Conservation (phyloP, 352 stramenopile species). For the Phytopythium delawarense region DNA sequence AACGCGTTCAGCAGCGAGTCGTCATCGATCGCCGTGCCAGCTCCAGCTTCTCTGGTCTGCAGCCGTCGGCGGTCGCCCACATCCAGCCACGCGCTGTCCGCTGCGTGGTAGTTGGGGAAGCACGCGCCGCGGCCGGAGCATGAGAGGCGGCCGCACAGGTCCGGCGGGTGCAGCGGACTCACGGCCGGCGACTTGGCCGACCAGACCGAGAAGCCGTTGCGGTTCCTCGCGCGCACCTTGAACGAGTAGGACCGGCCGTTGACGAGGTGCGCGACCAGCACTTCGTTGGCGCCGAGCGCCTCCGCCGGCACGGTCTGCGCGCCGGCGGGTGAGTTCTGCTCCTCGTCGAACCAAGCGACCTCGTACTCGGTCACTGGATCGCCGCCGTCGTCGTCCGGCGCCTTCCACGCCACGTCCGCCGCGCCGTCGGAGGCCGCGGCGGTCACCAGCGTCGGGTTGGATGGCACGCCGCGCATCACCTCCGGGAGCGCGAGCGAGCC, state of each 20-base stretch:
- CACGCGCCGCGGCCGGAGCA: conserved; percentile 66
- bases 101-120: conserved; percentile 57
- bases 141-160: conserved; percentile 56
- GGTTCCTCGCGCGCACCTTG: conserved; percentile 63
- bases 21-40: conserved; percentile 18
- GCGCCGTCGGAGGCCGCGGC: conserved; percentile 46
- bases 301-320: conserved; percentile 26
- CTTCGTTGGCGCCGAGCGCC: neutral
- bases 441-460: conserved; percentile 53
- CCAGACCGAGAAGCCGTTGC: conserved; percentile 61
- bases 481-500: conserved; percentile 5
- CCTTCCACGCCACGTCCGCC: conserved; percentile 59
- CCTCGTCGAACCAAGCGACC: conserved; percentile 56
- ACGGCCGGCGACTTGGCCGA: conserved; percentile 69
- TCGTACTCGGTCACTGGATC: conserved; percentile 61
- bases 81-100: neutral
- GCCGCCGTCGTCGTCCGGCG: conserved; percentile 56
- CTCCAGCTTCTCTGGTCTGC: conserved; percentile 1
- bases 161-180: conserved; percentile 61
- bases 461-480: conserved; percentile 54
- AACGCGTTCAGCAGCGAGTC: conserved; percentile 22
- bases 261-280: conserved; percentile 37
- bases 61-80: neutral
- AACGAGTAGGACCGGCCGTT: conserved; percentile 69
- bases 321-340: conserved; percentile 32